Conservation (phyloP, 805 yeast genomes). For the Dipodascopsis uninucleata region DNA sequence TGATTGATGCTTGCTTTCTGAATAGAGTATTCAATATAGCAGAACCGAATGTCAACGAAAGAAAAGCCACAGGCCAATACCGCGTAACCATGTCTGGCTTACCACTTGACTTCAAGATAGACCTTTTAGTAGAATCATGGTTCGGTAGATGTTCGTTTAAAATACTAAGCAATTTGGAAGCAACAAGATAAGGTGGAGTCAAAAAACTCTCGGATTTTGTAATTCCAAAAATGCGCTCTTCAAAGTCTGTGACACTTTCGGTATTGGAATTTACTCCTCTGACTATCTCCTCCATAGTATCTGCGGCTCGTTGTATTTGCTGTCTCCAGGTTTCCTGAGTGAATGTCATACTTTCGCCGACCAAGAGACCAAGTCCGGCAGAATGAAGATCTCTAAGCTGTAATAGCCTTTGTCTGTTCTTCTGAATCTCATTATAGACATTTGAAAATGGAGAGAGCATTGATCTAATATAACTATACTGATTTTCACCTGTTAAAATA, state of each 20-base stretch:
- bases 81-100: slow-evolving; percentile 46
- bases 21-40: slow-evolving; percentile 44
- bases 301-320: slow-evolving; percentile 21
- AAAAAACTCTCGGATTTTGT: no score
- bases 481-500: no score
- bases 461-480: no score
- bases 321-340: slow-evolving; percentile 24
- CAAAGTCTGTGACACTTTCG: no score
- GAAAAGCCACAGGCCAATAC: slow-evolving; percentile 62
- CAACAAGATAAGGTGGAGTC: slow-evolving; percentile 18
- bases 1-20: slow-evolving; percentile 49
- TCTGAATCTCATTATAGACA: slow-evolving; percentile 23
- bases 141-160: slow-evolving; percentile 21
- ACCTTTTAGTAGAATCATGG: slow-evolving; percentile 10
- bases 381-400: slow-evolving; percentile 28
- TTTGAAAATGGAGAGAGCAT: slow-evolving; percentile 27
- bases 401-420: slow-evolving; percentile 17
- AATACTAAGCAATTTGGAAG: slow-evolving; percentile 21
- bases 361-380: slow-evolving; percentile 27
- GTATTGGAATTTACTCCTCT: slow-evolving; percentile 6
- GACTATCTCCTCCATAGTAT: slow-evolving; percentile 16
- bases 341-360: slow-evolving; percentile 21
- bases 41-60: slow-evolving; percentile 48
- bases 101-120: slow-evolving; percentile 18
- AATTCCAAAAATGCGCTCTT: no score